Evolutionary conservation across 2,329 filamentous ascomycete species (phyloP).

Genomic region (Colletotrichum agaves): DNA sequence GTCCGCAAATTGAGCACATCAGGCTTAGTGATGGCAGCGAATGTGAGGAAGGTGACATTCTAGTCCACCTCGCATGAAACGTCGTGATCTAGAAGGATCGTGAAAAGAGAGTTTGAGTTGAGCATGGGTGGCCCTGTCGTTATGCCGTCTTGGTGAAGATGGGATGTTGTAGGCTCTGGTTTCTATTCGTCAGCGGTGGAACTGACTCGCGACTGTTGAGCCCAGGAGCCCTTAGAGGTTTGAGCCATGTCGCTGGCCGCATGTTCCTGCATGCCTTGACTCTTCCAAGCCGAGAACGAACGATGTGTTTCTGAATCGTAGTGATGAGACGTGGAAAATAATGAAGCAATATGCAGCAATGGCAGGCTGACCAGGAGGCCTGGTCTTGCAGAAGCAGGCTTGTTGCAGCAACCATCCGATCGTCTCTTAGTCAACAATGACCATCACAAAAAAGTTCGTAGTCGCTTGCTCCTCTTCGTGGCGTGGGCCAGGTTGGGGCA

Average conservation of each 20-base stretch:
- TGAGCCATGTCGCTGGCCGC: background rate
- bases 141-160: background rate
- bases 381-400: background rate
- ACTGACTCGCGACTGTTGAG: background rate
- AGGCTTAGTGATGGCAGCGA: background rate
- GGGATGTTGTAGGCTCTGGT: background rate
- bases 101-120: constrained; percentile 25
- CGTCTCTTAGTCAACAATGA: background rate
- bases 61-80: constrained; percentile 27
- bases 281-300: background rate
- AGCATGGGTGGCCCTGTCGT: constrained; percentile 18
- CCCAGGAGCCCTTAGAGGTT: background rate
- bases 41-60: background rate
- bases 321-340: constrained; percentile 15
- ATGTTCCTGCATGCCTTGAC: background rate
- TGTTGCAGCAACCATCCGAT: background rate
- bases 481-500: background rate
- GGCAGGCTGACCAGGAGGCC: background rate
- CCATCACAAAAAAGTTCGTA: background rate
- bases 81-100: constrained; percentile 25
- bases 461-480: background rate
- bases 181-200: constrained; percentile 6
- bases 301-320: constrained; percentile 9
- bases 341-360: constrained; percentile 1
- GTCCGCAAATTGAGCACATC: background rate